phyloP scores from a whole-genome alignment of 805 yeast species.

The Grigorovia jiainica region DNA sequence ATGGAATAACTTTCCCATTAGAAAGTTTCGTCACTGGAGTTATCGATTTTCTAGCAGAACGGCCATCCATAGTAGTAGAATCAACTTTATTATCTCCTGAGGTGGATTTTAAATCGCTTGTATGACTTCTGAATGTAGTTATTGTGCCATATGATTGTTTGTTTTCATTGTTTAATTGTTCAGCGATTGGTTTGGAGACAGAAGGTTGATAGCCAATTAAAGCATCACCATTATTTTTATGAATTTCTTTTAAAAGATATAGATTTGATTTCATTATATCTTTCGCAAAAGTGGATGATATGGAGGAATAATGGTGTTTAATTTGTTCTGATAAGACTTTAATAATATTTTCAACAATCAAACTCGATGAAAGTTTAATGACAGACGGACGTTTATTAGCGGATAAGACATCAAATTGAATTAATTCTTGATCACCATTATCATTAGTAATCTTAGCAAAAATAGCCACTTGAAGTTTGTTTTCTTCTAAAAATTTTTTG shows the following conservation, averaged over 20 bases:
- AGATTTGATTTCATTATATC: constrained; percentile 16
- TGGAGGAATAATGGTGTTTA: constrained; percentile 19
- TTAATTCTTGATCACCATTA: constrained; percentile 3
- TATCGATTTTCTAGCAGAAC: not conserved
- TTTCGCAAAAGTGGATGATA: constrained; percentile 15
- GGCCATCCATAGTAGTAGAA: not conserved
- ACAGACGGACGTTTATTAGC: constrained; percentile 7
- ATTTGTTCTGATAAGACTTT: constrained; percentile 9
- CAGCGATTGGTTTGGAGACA: not conserved
- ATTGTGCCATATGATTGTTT: constrained; percentile 24
- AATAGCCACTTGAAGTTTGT: constrained; percentile 39
- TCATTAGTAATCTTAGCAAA: constrained; percentile 36
- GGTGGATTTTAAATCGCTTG: constrained; percentile 17
- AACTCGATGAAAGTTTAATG: constrained; percentile 9
- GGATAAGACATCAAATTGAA: constrained; percentile 11
- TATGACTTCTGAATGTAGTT: constrained; percentile 25
- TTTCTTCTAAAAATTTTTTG: constrained; percentile 27
- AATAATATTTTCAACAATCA: constrained; percentile 6
- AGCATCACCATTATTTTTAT: not conserved
- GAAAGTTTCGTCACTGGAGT: not conserved
- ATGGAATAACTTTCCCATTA: not conserved
- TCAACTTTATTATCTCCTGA: not conserved
- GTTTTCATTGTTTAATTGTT: constrained; percentile 10
- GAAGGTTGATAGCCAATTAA: not conserved
- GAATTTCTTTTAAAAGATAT: constrained; percentile 10